Evolutionary conservation across 2,329 filamentous ascomycete species (phyloP), one percentile per base, ranked within the genome.

Genomic region (Claviceps digitariae): DNA sequence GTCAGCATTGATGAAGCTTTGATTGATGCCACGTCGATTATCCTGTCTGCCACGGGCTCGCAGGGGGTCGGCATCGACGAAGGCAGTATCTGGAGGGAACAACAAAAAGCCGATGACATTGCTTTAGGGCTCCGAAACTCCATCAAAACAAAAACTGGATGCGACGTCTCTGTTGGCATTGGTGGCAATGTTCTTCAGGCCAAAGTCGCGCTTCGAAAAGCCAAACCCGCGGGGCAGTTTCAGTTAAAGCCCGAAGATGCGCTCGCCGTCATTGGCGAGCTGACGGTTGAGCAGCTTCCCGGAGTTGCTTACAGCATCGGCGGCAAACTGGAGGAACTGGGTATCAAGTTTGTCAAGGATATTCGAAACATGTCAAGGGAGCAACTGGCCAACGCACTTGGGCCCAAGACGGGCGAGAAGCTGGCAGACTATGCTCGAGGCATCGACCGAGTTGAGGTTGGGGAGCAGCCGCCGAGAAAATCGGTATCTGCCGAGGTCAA

Each of bases 401-500:
- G 94, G 0, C 90, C 90, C 0, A 98, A 96, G 69, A 98, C 90
- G 0, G 90, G 91, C 3, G 86, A 89, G 60, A 95, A 86, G 66
- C 74, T 98, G 0, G 91, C 85, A 77, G 89, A 95, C 51, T 97
- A 95, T 66, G 78, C 91, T 23, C 81, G 89, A 6, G 93, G 93
- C 2, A 88, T 97, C 49, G 93, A 98, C 67, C 78, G 76, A 50
- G 76, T 82, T 1, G 89, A 95, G 66, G 88, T 97, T 6, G 91
- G 90, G 34, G 86, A 91, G 54, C 86, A 94, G 62, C 81, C 85
- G 0, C 74, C 88, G 17, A 83, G 93, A 52, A 98, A 97, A 64
- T 97, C 91, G 0, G 89, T 98, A 0, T 97, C 93, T 2, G 91
- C 91, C 1, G 93, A 98, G 66, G 89, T 98, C 57, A 98, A 93